These are phyloP conservation scores for Hypseocharis bilobata DNA, from an alignment of 441 rosid genomes.

Conservation along the genomic window DNA sequence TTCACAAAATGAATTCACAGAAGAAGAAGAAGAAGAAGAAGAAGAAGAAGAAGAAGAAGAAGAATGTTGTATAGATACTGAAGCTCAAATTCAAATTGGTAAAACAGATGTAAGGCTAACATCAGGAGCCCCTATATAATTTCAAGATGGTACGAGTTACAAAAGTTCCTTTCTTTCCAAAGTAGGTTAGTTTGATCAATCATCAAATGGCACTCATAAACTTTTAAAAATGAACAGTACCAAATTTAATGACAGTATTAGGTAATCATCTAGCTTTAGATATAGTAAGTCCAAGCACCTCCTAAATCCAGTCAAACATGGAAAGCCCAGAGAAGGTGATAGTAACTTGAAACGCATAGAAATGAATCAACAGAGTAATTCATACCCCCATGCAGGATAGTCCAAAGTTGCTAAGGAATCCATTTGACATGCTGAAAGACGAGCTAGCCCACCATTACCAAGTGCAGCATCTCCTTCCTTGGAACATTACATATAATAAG, in stretches of 20 bases:
- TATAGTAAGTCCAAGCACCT: too few species aligned
- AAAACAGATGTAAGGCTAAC: not conserved
- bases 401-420: slow-evolving; percentile 24
- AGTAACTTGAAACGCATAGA: not conserved
- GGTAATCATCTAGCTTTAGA: not conserved
- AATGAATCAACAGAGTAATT: slow-evolving; percentile 2
- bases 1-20: too few species aligned
- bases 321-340: not conserved
- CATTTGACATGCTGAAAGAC: slow-evolving; percentile 21
- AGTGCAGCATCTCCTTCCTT: slow-evolving; percentile 27
- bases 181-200: not conserved
- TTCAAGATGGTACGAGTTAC: not conserved
- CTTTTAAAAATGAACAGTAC: not conserved
- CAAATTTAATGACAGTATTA: not conserved
- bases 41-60: not conserved
- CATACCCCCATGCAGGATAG: slow-evolving; percentile 26
- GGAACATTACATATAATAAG: slow-evolving; percentile 1
- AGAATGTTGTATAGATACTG: not conserved
- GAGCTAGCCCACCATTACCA: slow-evolving; percentile 26
- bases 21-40: not conserved
- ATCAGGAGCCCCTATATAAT: not conserved
- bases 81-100: not conserved
- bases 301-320: not conserved
- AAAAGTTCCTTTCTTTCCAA: not conserved
- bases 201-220: not conserved